phyloP scores from a whole-genome alignment of 768 basidiomycete genomes.

The Psilocybe cyanescens region DNA sequence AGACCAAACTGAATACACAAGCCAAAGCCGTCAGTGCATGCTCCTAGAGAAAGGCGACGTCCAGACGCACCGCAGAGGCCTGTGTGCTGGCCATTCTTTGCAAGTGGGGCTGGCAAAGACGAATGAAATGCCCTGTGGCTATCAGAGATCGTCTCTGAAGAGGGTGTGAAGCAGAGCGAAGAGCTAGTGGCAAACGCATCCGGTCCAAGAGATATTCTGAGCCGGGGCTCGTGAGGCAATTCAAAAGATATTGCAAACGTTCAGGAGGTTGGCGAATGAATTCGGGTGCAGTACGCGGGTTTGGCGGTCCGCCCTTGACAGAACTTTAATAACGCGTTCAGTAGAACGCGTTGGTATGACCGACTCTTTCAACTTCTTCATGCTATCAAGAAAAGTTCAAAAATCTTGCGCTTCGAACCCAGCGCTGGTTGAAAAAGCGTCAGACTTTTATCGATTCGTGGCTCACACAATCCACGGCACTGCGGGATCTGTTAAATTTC shows the following conservation, averaged over 20 bases:
- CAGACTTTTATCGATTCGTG: not conserved
- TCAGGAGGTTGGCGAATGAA: not conserved
- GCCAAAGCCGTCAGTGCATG: not conserved
- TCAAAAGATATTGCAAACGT: not conserved
- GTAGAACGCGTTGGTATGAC: no score
- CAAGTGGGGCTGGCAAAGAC: not conserved
- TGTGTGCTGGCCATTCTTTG: conserved; percentile 65
- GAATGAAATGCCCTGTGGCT: not conserved
- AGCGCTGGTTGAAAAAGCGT: no score
- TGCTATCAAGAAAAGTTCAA: no score
- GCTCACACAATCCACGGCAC: conserved; percentile 7
- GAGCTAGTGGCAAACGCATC: conserved; percentile 22
- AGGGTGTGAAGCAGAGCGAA: conserved; percentile 14
- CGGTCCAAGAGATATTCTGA: conserved; percentile 10
- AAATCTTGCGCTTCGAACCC: no score
- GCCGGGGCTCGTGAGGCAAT: not conserved
- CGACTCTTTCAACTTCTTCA: no score
- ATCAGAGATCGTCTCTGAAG: conserved; percentile 8
- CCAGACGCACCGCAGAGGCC: conserved; percentile 37
- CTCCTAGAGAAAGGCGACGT: not conserved
- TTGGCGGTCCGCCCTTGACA: no score
- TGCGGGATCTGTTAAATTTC: conserved; percentile 10
- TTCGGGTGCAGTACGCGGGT: not conserved
- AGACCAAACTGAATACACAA: conserved; percentile 60
- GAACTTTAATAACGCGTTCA: no score